Base-by-base conservation (phyloP, 257 asterid genomes). In the Nyctanthes arbortristis region DNA sequence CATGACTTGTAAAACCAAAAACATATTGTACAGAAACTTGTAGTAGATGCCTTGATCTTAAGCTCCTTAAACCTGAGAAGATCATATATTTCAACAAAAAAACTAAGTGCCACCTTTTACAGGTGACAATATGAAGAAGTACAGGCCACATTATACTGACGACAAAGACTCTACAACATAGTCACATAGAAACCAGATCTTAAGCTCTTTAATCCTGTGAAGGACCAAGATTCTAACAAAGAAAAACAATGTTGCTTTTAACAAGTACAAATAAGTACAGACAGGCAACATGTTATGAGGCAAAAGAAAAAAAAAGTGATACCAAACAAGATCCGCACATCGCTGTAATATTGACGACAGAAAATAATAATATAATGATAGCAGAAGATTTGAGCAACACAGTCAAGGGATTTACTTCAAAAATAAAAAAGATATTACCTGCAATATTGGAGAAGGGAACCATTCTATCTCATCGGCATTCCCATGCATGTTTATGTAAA, bases 391-490 rank as follows among this genome's bases (percentile, higher is more conserved):
- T 22, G 43, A 32, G 56, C 37, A 25, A 9, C 52, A 37, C 36
- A 54, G 79, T 67, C 61, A 43, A 30, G 59, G 37, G 28, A 59
- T 47, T 33, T 59, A 74, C 76, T 59, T 61, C 59, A 29, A 34
- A 68, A 58, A 59, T 34, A 61, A 34, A 56, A 77, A 71, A 55
- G 59, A 68, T n/a, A n/a, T 67, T 81, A 94, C 99, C 97, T 91
- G 99, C 83, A 94, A 94, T 78, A 94, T 82, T 64, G 88, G 81
- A 78, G 99, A 84, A 73, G 99, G 99, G 69, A 83, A 85, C 99
- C 97, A 94, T 68, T 89, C 99, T 54, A 84, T 86, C 72, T 89
- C 99, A 66, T 82, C 95, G 24, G 73, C 74, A 35, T 94, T 88
- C 69, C 96, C 96, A 27, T 85, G 85, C 93, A 94, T 86, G 84